A percentile compares a stretch with the other conserved stretches of the same genome.
Conservation (phyloP, 2,329 filamentous ascomycete genomes). For the Raffaelea ambrosiae region DNA sequence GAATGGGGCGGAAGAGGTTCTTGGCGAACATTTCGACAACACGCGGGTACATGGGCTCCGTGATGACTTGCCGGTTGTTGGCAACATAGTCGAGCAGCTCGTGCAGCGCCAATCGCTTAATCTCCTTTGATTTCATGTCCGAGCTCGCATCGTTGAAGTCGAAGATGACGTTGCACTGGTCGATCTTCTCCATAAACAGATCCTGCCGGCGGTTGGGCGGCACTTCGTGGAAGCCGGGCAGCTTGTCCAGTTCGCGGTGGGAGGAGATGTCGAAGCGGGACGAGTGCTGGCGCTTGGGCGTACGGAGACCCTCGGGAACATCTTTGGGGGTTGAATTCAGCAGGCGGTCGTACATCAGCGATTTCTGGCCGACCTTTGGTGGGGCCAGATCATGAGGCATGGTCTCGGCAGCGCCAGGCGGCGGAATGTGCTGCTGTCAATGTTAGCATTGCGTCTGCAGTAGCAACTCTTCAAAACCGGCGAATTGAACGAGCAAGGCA, state of each 20-base stretch:
- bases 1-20: constrained; percentile 95
- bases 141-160: constrained; percentile 98
- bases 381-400: constrained; percentile 97
- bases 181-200: constrained; percentile 99
- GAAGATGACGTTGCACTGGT: constrained; percentile 99
- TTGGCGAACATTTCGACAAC: constrained; percentile 99
- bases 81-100: constrained; percentile 96
- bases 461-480: no score
- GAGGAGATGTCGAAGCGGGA: constrained; percentile 89
- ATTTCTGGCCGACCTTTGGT: constrained; percentile 86
- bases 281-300: constrained; percentile 93
- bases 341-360: constrained; percentile 79
- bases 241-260: constrained; percentile 91
- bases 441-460: no score
- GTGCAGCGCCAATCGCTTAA: constrained; percentile 92
- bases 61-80: constrained; percentile 97
- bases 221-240: constrained; percentile 96
- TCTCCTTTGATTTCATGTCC: constrained; percentile 99
- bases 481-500: no score
- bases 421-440: constrained; percentile 76
- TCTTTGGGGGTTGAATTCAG: constrained; percentile 94
- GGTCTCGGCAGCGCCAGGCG: constrained; percentile 87
- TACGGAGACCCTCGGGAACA: constrained; percentile 88
- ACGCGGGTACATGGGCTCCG: constrained; percentile 95
- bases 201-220: constrained; percentile 90